phyloP scores from a whole-genome alignment of 2,329 filamentous ascomycete genomes.

The Daldinia eschscholtzii region DNA sequence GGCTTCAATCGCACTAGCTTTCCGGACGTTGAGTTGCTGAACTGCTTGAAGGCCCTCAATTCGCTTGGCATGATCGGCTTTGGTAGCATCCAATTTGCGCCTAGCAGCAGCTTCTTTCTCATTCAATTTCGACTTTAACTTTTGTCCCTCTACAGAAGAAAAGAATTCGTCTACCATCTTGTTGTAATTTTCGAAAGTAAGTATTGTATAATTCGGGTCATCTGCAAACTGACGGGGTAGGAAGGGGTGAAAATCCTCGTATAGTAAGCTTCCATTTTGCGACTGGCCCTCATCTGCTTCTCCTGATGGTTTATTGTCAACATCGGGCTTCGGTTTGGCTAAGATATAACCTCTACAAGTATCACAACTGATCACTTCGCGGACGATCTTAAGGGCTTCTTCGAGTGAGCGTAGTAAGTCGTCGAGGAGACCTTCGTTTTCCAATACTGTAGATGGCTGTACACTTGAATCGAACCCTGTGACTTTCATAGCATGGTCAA shows the following conservation, averaged over 20 bases:
- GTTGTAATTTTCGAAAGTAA: conserved; percentile 89
- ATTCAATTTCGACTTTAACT: conserved; percentile 82
- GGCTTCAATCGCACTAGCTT: conserved; percentile 89
- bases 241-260: conserved; percentile 97
- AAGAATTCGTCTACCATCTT: conserved; percentile 97
- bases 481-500: conserved; percentile 85
- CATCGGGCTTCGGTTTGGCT: conserved; percentile 69
- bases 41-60: conserved; percentile 85
- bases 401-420: conserved; percentile 76
- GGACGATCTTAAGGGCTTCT: conserved; percentile 77
- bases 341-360: conserved; percentile 87
- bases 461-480: conserved; percentile 76
- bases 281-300: conserved; percentile 54
- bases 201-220: conserved; percentile 73
- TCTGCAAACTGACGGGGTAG: conserved; percentile 82
- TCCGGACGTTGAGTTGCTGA: conserved; percentile 85
- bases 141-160: conserved; percentile 94
- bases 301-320: conserved; percentile 46
- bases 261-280: conserved; percentile 70
- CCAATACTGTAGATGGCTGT: conserved; percentile 77
- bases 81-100: conserved; percentile 86
- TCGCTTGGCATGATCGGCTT: conserved; percentile 84
- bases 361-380: conserved; percentile 74
- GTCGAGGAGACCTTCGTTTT: conserved; percentile 72
- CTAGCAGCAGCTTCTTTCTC: conserved; percentile 86